Conservation (phyloP, 2,329 filamentous ascomycete genomes). For the Ophiocordyceps australis region DNA sequence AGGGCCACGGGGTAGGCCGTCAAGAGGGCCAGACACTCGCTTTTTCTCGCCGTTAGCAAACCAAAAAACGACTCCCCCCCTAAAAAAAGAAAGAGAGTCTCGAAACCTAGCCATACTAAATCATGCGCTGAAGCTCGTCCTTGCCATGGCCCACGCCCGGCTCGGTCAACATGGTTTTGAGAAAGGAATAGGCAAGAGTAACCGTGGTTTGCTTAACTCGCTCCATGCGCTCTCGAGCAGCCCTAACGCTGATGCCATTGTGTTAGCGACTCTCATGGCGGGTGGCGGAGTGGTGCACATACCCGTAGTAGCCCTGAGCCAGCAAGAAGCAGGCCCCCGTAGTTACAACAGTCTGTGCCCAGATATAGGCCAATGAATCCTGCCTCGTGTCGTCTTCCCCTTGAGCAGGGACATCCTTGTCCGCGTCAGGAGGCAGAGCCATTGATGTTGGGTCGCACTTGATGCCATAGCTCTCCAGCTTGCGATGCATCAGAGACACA, state of each 20-base stretch:
- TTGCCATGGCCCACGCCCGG: not conserved
- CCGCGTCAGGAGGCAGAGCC: too few relatives aligned
- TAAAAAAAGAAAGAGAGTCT: too few relatives aligned
- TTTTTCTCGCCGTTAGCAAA: slow-evolving; percentile 3
- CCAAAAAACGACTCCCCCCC: not conserved
- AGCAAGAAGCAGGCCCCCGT: slow-evolving; percentile 4
- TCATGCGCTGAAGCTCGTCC: slow-evolving; percentile 4
- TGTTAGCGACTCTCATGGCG: not conserved
- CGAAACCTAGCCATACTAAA: slow-evolving; percentile 6
- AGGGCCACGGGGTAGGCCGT: slow-evolving; percentile 9
- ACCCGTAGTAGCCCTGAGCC: slow-evolving; percentile 7
- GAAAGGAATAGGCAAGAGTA: slow-evolving; percentile 6
- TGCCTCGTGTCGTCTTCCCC: too few relatives aligned
- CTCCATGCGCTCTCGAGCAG: slow-evolving; percentile 7
- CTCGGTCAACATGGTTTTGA: slow-evolving; percentile 5
- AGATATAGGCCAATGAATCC: slow-evolving; percentile 1
- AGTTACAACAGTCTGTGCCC: slow-evolving; percentile 3
- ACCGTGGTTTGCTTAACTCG: slow-evolving; percentile 3
- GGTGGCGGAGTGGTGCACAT: not conserved
- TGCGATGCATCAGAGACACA: slow-evolving; percentile 3
- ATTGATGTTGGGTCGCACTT: too few relatives aligned
- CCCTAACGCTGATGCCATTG: slow-evolving; percentile 4
- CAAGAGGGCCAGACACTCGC: slow-evolving; percentile 9
- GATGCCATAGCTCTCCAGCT: slow-evolving; percentile 2
- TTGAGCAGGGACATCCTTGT: too few relatives aligned